Evolutionary conservation across 169 alveolate species (phyloP).

Genomic region (Cryptosporidium meleagridis): DNA sequence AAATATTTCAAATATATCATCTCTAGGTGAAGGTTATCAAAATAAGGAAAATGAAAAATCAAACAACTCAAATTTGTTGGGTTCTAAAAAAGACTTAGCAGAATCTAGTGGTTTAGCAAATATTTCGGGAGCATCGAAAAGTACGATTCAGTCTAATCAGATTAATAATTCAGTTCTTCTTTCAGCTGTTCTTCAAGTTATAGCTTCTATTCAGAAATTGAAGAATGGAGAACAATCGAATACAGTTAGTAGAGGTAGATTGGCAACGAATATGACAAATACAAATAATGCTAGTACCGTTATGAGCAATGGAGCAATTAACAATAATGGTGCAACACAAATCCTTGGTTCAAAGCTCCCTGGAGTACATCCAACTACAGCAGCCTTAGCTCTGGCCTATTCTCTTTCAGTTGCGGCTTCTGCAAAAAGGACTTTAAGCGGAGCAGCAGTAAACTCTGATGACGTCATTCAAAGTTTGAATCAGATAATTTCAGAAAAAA

Average conservation of each 20-base stretch:
- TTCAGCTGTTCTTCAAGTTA: conserved; percentile 63
- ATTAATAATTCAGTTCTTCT: conserved; percentile 37
- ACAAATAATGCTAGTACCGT: not conserved
- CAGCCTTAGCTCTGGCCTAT: conserved; percentile 71
- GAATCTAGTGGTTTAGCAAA: not conserved
- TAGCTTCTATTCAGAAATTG: conserved; percentile 51
- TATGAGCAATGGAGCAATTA: not conserved
- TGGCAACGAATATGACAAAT: not conserved
- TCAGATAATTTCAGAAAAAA: conserved; percentile 23
- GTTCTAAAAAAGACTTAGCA: not conserved
- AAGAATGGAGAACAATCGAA: not conserved
- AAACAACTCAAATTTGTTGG: not conserved
- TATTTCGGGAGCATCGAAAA: not conserved
- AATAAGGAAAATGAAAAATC: not conserved
- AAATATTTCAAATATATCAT: not conserved
- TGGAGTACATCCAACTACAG: conserved; percentile 69
- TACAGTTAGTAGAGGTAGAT: not conserved
- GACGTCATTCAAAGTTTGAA: conserved; percentile 8
- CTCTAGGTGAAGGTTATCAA: not conserved
- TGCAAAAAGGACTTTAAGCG: not conserved
- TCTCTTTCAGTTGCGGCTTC: conserved; percentile 63
- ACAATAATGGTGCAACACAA: conserved; percentile 28
- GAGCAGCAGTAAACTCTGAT: conserved; percentile 5
- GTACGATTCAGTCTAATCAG: not conserved
- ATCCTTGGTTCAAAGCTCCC: conserved; percentile 50